Evolutionary conservation across 2,329 filamentous ascomycete species (phyloP).

Genomic region (Phialophora macrospora): DNA sequence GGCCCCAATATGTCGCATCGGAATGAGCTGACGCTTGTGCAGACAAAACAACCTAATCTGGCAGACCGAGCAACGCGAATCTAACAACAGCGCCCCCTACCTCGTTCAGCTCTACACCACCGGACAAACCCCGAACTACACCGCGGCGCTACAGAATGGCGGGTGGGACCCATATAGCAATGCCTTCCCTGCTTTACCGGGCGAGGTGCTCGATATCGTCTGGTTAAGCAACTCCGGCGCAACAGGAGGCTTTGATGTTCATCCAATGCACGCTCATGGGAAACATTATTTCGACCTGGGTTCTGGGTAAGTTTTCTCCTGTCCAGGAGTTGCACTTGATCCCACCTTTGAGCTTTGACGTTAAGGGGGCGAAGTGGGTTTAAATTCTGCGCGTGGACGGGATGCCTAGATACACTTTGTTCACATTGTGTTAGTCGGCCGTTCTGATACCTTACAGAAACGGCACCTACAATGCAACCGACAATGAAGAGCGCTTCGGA

Average conservation of each 20-base stretch:
- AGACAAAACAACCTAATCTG: constrained; percentile 53
- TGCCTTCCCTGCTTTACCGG: constrained; percentile 48
- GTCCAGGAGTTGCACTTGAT: not conserved
- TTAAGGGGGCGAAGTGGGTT: not conserved
- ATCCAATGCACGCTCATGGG: constrained; percentile 56
- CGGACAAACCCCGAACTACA: constrained; percentile 49
- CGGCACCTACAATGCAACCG: constrained; percentile 51
- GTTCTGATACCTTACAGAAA: constrained; percentile 35
- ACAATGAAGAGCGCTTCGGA: constrained; percentile 47
- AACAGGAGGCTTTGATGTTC: constrained; percentile 45
- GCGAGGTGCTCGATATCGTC: constrained; percentile 55
- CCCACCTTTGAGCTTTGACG: not conserved
- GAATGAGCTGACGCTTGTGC: not conserved
- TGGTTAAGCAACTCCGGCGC: constrained; percentile 47
- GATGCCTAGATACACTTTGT: not conserved
- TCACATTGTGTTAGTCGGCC: not conserved
- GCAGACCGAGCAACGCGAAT: constrained; percentile 47
- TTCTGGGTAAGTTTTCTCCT: constrained; percentile 42
- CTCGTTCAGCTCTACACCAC: constrained; percentile 54
- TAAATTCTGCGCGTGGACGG: not conserved
- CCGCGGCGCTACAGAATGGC: constrained; percentile 47
- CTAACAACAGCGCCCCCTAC: constrained; percentile 46
- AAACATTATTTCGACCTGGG: constrained; percentile 54
- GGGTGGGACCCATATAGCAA: constrained; percentile 50
- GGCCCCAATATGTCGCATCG: not conserved